Evolutionary conservation across 148 eudicot species (phyloP), one percentile per base, ranked within the genome.

Genomic region (Cornus suecica): DNA sequence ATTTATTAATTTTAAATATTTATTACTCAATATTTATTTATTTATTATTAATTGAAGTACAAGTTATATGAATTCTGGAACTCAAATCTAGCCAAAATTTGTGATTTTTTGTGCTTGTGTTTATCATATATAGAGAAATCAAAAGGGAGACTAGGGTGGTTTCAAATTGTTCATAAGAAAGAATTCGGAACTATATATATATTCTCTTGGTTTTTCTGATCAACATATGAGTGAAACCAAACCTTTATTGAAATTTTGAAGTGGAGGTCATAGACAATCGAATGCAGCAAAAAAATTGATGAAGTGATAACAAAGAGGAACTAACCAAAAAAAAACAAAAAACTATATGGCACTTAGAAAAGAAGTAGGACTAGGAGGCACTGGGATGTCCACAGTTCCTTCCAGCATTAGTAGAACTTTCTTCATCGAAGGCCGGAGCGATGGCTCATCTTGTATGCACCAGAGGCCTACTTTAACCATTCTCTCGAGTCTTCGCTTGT

Each of bases 351-450:
- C 23, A 54, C 61, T 54, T 20, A 56, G 62, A 10, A 56, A 56
- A 56, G 25, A 56, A 1, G 62, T 56, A 20, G 62, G 62, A 56
- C 29, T 41, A 1, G 67, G 75, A 30, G 66, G 75, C 8, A 9
- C 7, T 11, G 75, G 75, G 23, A 73, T 73, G 30, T 61, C 75
- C 2, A 61, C 54, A 13, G 67, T 60, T 45, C 67, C 67, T 73
- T 73, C 67, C 4, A 73, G 29, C 75, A 73, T 73, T 4, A 73
- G 8, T 65, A 73, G 4, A 24, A 61, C 68, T 61, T 60, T 73
- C 32, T 61, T 73, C 52, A 73, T 73, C 0, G 68, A 73, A 32
- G 75, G 67, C 15, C 75, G 66, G 15, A 73, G 75, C 0, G 75
- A 61, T 34, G 67, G 75, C 3, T 61, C 54, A 24, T 73, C 75